These are phyloP conservation scores for Ophiocordyceps sinensis DNA, from an alignment of 2,329 filamentous ascomycete genomes.

Conservation along the genomic window DNA sequence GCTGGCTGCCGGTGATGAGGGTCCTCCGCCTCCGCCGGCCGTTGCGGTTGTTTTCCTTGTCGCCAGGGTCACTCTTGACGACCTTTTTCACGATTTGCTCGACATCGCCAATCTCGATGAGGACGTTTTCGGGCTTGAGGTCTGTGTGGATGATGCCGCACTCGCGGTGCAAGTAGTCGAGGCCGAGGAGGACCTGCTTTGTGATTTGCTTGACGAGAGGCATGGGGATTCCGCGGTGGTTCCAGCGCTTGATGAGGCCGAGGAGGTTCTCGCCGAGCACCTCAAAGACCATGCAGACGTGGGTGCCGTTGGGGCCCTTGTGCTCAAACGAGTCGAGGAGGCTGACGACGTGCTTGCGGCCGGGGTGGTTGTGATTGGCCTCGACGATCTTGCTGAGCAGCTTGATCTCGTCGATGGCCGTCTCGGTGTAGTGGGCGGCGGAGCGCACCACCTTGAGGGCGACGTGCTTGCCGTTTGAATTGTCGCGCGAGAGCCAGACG, in stretches of 20 bases:
- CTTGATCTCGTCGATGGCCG: slow-evolving; percentile 97
- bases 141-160: slow-evolving; percentile 99
- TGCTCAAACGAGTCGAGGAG: slow-evolving; percentile 95
- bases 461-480: slow-evolving; percentile 80
- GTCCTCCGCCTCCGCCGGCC: slow-evolving; percentile 80
- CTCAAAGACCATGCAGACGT: slow-evolving; percentile 99
- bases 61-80: slow-evolving; percentile 62
- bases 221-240: slow-evolving; percentile 94
- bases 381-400: slow-evolving; percentile 92
- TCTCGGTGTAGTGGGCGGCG: slow-evolving; percentile 96
- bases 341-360: slow-evolving; percentile 89
- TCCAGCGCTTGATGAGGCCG: slow-evolving; percentile 95
- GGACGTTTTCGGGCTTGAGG: slow-evolving; percentile 91
- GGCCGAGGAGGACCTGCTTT: slow-evolving; percentile 86
- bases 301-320: slow-evolving; percentile 88
- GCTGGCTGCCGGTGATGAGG: slow-evolving; percentile 92
- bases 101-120: slow-evolving; percentile 97
- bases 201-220: slow-evolving; percentile 96
- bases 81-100: slow-evolving; percentile 97
- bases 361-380: slow-evolving; percentile 87
- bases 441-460: slow-evolving; percentile 96
- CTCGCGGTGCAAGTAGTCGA: slow-evolving; percentile 94
- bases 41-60: slow-evolving; percentile 84
- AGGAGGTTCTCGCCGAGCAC: slow-evolving; percentile 90
- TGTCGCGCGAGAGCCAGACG: slow-evolving; percentile 75